Evolutionary conservation across 129 eudicot species (phyloP).

Genomic region (Helianthus tuberosus): DNA sequence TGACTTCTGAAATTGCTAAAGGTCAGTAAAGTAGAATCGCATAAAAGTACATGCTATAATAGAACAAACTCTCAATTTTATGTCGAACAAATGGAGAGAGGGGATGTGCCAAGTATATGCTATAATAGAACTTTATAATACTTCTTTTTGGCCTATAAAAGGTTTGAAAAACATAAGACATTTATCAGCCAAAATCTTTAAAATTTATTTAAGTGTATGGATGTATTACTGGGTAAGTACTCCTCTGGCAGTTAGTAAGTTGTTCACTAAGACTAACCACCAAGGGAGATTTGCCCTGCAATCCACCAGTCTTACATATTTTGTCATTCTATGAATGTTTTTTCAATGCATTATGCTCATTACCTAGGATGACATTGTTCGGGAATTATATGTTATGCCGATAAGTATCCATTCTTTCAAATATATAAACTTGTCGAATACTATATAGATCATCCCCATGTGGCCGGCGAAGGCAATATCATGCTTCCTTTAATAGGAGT

Average conservation of each 20-base stretch:
- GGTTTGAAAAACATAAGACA: neutral
- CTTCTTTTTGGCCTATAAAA: neutral
- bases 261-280: neutral
- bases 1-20: neutral
- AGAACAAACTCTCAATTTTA: neutral
- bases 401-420: too few relatives aligned
- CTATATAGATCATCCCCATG: too few relatives aligned
- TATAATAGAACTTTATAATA: neutral
- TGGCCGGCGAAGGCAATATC: too few relatives aligned
- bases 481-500: too few relatives aligned
- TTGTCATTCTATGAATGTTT: neutral
- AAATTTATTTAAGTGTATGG: neutral
- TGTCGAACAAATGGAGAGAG: neutral
- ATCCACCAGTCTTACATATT: neutral
- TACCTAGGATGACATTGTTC: too few relatives aligned
- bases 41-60: neutral
- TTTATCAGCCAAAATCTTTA: neutral
- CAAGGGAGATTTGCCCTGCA: constrained; percentile 15
- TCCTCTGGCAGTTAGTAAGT: constrained; percentile 1
- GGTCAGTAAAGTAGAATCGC: neutral
- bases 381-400: too few relatives aligned
- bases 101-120: constrained; percentile 12
- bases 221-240: constrained; percentile 2
- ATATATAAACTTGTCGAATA: too few relatives aligned
- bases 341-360: too few relatives aligned